Conservation (phyloP, 2,329 filamentous ascomycete genomes). For the Colletotrichum lini region DNA sequence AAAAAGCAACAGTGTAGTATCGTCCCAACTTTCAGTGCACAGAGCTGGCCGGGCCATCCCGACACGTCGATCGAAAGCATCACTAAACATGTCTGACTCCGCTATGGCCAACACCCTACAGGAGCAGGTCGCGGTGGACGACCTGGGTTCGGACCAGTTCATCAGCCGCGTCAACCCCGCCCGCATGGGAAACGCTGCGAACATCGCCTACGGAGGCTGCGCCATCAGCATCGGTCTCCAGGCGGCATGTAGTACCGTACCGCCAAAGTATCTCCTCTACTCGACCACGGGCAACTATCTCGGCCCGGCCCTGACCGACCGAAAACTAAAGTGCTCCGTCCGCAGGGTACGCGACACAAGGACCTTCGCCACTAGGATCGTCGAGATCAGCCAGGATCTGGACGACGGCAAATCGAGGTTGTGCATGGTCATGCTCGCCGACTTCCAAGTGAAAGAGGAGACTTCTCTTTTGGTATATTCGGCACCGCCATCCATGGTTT, state of each 20-base stretch:
- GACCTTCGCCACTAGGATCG: conserved; percentile 62
- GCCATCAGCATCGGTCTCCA: conserved; percentile 57
- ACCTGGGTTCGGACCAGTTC: conserved; percentile 43
- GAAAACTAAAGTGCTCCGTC: conserved; percentile 55
- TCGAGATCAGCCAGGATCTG: conserved; percentile 60
- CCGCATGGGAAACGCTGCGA: conserved; percentile 50
- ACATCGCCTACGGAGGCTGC: conserved; percentile 62
- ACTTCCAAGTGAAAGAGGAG: conserved; percentile 62
- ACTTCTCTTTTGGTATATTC: conserved; percentile 55
- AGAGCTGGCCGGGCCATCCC: not conserved
- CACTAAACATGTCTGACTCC: not conserved
- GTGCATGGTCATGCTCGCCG: conserved; percentile 60
- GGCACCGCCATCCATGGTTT: conserved; percentile 51
- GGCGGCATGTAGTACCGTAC: conserved; percentile 57
- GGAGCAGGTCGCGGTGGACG: conserved; percentile 35
- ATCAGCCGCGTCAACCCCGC: conserved; percentile 48
- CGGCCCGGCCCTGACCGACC: conserved; percentile 59
- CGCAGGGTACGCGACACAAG: conserved; percentile 58
- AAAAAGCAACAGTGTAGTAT: not conserved
- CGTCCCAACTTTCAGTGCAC: not conserved
- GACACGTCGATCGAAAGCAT: not conserved
- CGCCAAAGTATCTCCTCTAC: conserved; percentile 57
- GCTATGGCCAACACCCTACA: conserved; percentile 32
- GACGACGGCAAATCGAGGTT: conserved; percentile 53
- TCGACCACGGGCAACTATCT: conserved; percentile 62